A percentile compares a stretch with the other conserved stretches of the same genome.
Evolutionary conservation across 208 protist genomes (phyloP).

Genomic region (Leishmania guyanensis): DNA sequence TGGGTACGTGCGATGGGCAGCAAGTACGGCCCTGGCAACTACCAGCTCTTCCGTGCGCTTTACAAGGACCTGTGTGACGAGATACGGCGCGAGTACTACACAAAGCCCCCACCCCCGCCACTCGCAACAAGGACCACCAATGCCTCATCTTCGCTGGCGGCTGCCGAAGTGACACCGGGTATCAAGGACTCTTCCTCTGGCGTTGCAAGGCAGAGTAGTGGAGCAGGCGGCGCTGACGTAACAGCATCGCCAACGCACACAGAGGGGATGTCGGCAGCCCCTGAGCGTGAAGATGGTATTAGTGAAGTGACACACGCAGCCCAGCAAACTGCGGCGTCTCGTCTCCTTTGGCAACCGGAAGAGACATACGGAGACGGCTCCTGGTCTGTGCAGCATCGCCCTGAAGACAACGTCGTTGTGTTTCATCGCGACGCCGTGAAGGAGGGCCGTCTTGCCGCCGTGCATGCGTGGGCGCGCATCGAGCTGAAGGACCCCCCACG

Average conservation of each 20-base stretch:
- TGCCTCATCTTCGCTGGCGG: not conserved
- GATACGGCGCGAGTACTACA: conserved; percentile 65
- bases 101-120: conserved; percentile 67
- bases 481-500: conserved; percentile 60
- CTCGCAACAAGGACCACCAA: conserved; percentile 12
- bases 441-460: conserved; percentile 33
- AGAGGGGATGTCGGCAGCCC: not conserved
- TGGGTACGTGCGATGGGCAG: conserved; percentile 47
- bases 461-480: conserved; percentile 66
- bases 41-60: conserved; percentile 75
- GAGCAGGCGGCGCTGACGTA: not conserved
- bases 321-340: not conserved
- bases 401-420: conserved; percentile 49
- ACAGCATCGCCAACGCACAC: not conserved
- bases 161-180: not conserved
- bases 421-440: conserved; percentile 53
- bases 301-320: not conserved
- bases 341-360: not conserved
- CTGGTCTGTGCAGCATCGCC: conserved; percentile 54
- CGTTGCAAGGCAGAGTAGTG: not conserved
- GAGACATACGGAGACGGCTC: conserved; percentile 32
- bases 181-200: not conserved
- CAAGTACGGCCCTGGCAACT: conserved; percentile 72
- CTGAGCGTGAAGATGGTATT: not conserved
- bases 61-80: conserved; percentile 88